A percentile compares a stretch with the other conserved stretches of the same genome.
Evolutionary conservation across 352 stramenopile genomes (phyloP).

Genomic region (Pelagophyceae sp.): DNA sequence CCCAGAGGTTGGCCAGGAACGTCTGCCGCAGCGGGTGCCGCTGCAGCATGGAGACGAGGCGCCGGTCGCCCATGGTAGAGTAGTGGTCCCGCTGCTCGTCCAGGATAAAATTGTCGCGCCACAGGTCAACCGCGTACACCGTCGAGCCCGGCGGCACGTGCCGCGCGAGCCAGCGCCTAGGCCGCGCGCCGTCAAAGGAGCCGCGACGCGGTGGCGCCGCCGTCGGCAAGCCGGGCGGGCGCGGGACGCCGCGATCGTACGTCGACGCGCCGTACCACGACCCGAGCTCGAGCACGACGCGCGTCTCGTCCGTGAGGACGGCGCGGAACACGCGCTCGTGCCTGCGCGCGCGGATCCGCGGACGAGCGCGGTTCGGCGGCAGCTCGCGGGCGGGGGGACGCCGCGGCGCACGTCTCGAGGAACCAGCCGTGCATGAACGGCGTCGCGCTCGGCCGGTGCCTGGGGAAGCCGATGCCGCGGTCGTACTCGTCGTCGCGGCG

Average conservation of each 20-base stretch:
- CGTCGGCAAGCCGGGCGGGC: no score
- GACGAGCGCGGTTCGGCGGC: no score
- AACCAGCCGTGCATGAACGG: slow-evolving; percentile 18
- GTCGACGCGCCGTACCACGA: slow-evolving; percentile 29
- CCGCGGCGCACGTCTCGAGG: neutral
- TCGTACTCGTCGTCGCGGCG: neutral
- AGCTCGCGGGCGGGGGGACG: neutral
- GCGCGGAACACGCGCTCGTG: slow-evolving; percentile 12
- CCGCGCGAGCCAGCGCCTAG: slow-evolving; percentile 18
- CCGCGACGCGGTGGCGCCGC: no score
- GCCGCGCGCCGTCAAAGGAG: no score
- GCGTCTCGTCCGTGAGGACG: neutral
- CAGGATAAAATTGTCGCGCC: slow-evolving; percentile 25
- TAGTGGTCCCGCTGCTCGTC: slow-evolving; percentile 25
- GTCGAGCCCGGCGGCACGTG: neutral
- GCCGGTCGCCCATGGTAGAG: slow-evolving; percentile 19
- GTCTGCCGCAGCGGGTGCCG: slow-evolving; percentile 21
- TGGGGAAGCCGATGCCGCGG: neutral
- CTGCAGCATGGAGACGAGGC: slow-evolving; percentile 19
- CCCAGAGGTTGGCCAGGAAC: slow-evolving; percentile 27
- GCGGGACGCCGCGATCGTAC: no score
- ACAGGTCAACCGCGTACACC: slow-evolving; percentile 31
- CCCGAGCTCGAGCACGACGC: slow-evolving; percentile 28
- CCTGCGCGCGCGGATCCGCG: no score
- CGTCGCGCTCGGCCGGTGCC: neutral